Percentiles rank a stretch among this genome's conserved stretches.
Evolutionary conservation across 306 rosid genomes (phyloP).

Genomic region (Begonia peltatifolia): DNA sequence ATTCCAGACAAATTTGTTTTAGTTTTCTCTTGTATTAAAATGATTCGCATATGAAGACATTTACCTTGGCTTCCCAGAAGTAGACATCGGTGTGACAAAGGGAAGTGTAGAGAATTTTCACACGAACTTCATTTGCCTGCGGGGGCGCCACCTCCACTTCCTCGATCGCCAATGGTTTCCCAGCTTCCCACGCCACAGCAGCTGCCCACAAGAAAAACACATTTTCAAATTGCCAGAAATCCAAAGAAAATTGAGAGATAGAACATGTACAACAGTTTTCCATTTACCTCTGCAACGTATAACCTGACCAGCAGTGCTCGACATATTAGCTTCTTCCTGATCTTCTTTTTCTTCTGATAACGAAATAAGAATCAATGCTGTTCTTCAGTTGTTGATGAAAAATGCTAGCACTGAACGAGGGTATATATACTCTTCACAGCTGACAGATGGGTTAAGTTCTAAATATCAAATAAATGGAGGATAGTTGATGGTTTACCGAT

Average conservation of each 20-base stretch:
- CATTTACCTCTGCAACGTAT: conserved; percentile 19
- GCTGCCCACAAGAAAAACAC: conserved; percentile 8
- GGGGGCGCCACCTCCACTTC: conserved; percentile 31
- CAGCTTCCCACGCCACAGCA: conserved; percentile 33
- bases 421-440: too few relatives aligned
- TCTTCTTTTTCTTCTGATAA: too few relatives aligned
- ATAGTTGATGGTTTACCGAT: too few relatives aligned
- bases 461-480: too few relatives aligned
- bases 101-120: conserved; percentile 17
- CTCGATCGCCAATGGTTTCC: conserved; percentile 26
- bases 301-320: conserved; percentile 18
- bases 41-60: neutral
- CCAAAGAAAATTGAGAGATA: too few relatives aligned
- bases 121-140: conserved; percentile 19
- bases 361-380: too few relatives aligned
- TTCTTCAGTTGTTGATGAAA: too few relatives aligned
- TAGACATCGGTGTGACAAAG: conserved; percentile 27
- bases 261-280: neutral
- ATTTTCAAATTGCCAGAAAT: too few relatives aligned
- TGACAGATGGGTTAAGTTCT: too few relatives aligned
- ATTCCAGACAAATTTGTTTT: neutral
- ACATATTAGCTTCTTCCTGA: conserved; percentile 1
- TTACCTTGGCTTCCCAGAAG: conserved; percentile 30
- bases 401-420: too few relatives aligned
- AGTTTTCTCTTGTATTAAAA: neutral